Base-by-base conservation (phyloP, 306 rosid species). In the Oxytropis ochrocephala region DNA sequence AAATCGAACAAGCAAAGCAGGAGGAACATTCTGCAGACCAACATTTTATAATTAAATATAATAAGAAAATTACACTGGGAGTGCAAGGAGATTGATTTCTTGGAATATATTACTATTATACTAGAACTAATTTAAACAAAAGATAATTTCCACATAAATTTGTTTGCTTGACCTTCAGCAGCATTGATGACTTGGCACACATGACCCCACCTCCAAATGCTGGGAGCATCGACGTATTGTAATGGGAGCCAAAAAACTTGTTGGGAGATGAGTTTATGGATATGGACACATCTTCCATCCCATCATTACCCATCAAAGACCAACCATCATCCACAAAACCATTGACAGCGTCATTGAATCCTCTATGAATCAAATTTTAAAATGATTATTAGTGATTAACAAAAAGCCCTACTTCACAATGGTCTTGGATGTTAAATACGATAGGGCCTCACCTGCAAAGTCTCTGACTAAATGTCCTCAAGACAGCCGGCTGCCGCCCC, bases 1-100 rank as follows among this genome's bases (percentile, higher is more conserved):
- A 74, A 91, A 94, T 3, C 95, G 97, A 75, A 94, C 96, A 65
- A 94, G 96, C 80, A 94, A 75, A 42, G 99, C 97, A 56, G 99
- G 99, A 24, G 99, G 99, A 54, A 94, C 99, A 80, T 89, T 81
- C 99, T 94, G 85, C 19, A 69, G 36, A 16, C 5, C 12, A 52
- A 7, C 58, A 69, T 72, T 2, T 0, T 6, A 30, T 7, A 36
- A 44, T 47, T 8, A 9, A 52, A 30, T 5, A 18, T 12, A 71
- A 58, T 11, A 27, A 50, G 29, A 33, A 29, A 49, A 17, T 51
- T 3, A 59, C 3, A 44, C 54, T 5, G 11, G 14, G 43, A 33
- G 32, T 56, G 16, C 38, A 35, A 8, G 24, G 55, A 46, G 24
- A 13, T 29, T 36, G 41, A 8, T 8, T 9, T 36, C 30, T 35